Evolutionary conservation across 73 alveolate species (phyloP).

Genomic region (Uronychia binucleata): DNA sequence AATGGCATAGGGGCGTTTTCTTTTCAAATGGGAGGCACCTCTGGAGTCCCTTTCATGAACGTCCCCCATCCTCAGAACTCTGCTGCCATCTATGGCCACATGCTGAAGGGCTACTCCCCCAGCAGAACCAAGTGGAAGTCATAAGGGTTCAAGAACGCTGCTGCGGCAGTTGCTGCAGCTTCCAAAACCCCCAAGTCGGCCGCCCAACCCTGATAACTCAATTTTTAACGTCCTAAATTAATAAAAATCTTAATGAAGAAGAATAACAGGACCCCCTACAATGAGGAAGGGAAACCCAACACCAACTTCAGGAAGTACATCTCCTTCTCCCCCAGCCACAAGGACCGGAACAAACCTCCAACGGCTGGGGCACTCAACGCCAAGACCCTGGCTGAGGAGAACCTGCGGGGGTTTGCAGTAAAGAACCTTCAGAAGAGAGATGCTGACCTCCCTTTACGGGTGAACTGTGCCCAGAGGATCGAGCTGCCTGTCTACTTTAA

Average conservation of each 20-base stretch:
- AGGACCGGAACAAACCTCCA: constrained; percentile 14
- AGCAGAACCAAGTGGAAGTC: constrained; percentile 51
- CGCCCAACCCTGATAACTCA: no score
- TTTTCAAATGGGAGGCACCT: not conserved
- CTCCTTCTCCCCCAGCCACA: not conserved
- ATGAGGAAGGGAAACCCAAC: not conserved
- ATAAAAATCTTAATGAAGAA: not conserved
- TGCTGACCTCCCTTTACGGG: constrained; percentile 22
- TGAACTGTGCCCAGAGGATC: constrained; percentile 73
- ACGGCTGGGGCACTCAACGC: constrained; percentile 39
- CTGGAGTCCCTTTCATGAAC: not conserved
- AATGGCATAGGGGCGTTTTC: not conserved
- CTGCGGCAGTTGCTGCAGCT: no score
- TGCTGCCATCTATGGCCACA: not conserved
- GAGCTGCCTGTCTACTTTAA: constrained; percentile 86
- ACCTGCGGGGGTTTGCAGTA: constrained; percentile 46
- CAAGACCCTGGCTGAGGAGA: constrained; percentile 64
- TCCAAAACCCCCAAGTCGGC: no score
- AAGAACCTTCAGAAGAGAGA: constrained; percentile 35
- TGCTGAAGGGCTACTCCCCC: constrained; percentile 47
- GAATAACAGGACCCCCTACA: not conserved
- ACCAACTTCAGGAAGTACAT: not conserved
- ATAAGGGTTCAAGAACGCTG: no score
- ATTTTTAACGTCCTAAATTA: no score
- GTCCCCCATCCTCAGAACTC: not conserved